Evolutionary conservation across 805 yeast genomes (phyloP).

Genomic region (Ogataea naganishii): DNA sequence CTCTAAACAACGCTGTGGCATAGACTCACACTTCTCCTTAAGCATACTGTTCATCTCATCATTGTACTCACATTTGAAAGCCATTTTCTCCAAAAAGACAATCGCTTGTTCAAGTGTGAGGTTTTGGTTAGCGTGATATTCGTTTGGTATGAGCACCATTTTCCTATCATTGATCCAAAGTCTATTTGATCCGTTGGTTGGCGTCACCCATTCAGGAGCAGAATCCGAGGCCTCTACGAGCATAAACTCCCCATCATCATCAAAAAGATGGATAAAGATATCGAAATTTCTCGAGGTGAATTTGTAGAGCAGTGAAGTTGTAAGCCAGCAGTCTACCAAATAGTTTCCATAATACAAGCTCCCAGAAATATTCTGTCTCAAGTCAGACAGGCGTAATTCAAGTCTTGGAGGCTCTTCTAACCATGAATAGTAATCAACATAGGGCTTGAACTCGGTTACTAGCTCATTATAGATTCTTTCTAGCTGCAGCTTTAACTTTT

Average conservation of each 20-base stretch:
- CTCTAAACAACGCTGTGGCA: constrained; percentile 23
- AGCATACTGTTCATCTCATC: constrained; percentile 15
- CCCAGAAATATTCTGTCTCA: constrained; percentile 24
- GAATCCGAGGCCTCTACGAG: constrained; percentile 39
- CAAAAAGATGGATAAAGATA: constrained; percentile 36
- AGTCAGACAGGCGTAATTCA: constrained; percentile 11
- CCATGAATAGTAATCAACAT: constrained; percentile 36
- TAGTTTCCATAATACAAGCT: constrained; percentile 34
- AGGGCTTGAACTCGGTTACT: constrained; percentile 20
- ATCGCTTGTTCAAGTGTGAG: constrained; percentile 31
- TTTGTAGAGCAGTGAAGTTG: constrained; percentile 29
- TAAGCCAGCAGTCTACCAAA: constrained; percentile 35
- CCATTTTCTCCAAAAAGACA: constrained; percentile 27
- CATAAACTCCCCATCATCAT: constrained; percentile 49
- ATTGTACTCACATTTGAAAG: constrained; percentile 24
- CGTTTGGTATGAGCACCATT: constrained; percentile 30
- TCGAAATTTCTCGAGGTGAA: constrained; percentile 22
- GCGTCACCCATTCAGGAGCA: constrained; percentile 38
- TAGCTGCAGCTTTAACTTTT: constrained; percentile 10
- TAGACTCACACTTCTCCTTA: constrained; percentile 8
- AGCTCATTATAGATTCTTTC: constrained; percentile 12
- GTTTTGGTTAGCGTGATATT: constrained; percentile 24
- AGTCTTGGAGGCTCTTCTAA: constrained; percentile 19
- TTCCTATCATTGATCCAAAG: constrained; percentile 41
- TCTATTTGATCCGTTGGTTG: constrained; percentile 38